A percentile compares a stretch with the other conserved stretches of the same genome.
These are phyloP conservation scores for Pythium monospermum DNA, from an alignment of 352 stramenopile genomes.

Conservation along the genomic window DNA sequence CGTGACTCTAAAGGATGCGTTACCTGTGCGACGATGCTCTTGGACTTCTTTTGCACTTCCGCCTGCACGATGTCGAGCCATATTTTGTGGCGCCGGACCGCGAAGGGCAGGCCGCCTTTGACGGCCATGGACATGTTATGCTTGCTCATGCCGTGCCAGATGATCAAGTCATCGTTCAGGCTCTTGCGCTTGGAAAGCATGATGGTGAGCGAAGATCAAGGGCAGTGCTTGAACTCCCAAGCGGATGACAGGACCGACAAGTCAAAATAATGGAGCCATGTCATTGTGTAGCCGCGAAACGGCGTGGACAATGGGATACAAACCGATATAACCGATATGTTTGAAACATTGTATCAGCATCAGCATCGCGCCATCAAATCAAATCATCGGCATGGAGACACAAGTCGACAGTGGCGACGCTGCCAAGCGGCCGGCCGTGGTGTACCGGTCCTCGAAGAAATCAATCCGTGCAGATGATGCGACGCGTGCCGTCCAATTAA, in stretches of 20 bases:
- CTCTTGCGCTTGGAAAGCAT: conserved; percentile 48
- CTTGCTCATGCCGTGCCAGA: conserved; percentile 45
- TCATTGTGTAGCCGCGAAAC: conserved; percentile 1
- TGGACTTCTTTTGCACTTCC: conserved; percentile 44
- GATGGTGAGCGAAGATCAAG: background rate
- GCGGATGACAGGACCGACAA: too few relatives aligned
- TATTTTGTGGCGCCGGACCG: conserved; percentile 34
- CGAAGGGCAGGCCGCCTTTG: conserved; percentile 28
- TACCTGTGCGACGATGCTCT: conserved; percentile 41
- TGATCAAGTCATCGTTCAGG: conserved; percentile 48
- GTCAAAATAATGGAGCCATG: background rate
- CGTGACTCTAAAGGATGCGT: too few relatives aligned
- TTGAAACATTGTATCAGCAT: too few relatives aligned
- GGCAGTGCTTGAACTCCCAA: too few relatives aligned
- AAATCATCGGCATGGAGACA: conserved; percentile 1
- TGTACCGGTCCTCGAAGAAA: too few relatives aligned
- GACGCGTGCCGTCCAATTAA: conserved; percentile 25
- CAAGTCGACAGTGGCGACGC: background rate
- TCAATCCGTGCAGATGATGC: conserved; percentile 7
- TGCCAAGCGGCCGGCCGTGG: background rate
- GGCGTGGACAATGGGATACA: background rate
- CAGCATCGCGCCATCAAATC: too few relatives aligned
- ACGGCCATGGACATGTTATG: conserved; percentile 46
- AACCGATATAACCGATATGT: background rate
- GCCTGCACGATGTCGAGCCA: conserved; percentile 46